phyloP scores from a whole-genome alignment of 2,329 filamentous ascomycete species.

The Cordyceps javanica region DNA sequence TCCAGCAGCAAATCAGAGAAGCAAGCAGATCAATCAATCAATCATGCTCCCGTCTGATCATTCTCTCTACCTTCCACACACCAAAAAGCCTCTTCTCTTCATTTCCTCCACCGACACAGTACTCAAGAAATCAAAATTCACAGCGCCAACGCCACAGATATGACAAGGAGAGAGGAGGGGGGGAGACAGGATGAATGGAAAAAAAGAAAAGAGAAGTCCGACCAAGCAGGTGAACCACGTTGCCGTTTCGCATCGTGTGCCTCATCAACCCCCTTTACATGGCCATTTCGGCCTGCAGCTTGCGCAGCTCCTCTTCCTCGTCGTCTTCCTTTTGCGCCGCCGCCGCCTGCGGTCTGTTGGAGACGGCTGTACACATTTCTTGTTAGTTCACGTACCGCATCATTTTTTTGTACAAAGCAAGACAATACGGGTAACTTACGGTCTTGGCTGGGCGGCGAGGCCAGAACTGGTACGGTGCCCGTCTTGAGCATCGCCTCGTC shows the following conservation, averaged over 20 bases:
- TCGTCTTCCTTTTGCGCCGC: constrained; percentile 61
- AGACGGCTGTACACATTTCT: constrained; percentile 9
- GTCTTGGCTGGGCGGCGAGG: constrained; percentile 66
- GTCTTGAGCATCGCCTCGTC: constrained; percentile 92
- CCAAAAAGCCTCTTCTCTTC: background rate
- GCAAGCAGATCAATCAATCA: background rate
- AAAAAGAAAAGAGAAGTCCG: too few species aligned
- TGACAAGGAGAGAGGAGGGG: too few species aligned
- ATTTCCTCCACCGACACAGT: background rate
- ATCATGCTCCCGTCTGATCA: background rate
- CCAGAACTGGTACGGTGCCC: constrained; percentile 78
- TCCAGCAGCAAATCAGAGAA: background rate
- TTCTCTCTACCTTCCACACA: too few species aligned
- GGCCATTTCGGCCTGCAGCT: constrained; percentile 94
- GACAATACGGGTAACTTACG: constrained; percentile 54
- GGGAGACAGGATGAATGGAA: background rate
- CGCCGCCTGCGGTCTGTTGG: constrained; percentile 34
- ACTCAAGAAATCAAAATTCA: constrained; percentile 19
- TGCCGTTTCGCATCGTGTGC: too few species aligned
- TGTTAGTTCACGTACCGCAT: background rate
- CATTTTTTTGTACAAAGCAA: background rate
- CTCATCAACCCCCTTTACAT: constrained; percentile 52
- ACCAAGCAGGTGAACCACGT: background rate
- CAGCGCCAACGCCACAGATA: constrained; percentile 2
- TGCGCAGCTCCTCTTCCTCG: constrained; percentile 90